Evolutionary conservation across 306 rosid genomes (phyloP).

Genomic region (Rosa persica): DNA sequence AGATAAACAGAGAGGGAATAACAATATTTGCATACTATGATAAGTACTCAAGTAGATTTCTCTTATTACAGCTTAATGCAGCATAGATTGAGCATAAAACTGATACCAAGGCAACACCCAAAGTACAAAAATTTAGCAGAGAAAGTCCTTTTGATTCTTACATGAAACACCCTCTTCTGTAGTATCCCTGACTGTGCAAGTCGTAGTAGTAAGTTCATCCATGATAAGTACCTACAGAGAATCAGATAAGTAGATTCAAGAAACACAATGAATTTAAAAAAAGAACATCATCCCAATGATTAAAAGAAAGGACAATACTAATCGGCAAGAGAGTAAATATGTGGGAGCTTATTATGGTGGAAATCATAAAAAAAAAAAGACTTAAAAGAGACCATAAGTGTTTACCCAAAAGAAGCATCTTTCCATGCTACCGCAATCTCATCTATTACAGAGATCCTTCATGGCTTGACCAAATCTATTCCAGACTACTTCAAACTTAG

Average conservation of each 20-base stretch:
- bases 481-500: too few relatives aligned
- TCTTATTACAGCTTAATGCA: not conserved
- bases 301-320: not conserved
- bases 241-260: constrained; percentile 28
- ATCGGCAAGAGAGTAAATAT: not conserved
- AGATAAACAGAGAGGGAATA: not conserved
- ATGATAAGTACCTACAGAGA: constrained; percentile 73
- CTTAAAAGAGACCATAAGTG: too few relatives aligned
- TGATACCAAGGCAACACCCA: not conserved
- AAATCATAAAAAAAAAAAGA: too few relatives aligned
- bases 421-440: too few relatives aligned
- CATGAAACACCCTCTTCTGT: constrained; percentile 93
- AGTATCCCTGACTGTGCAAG: constrained; percentile 92
- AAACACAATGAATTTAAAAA: constrained; percentile 21
- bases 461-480: too few relatives aligned
- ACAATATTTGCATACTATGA: not conserved
- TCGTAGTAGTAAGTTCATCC: constrained; percentile 89
- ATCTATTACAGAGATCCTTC: too few relatives aligned
- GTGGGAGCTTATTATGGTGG: not conserved
- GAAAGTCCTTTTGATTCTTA: constrained; percentile 39
- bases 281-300: not conserved
- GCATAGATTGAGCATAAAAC: constrained; percentile 13
- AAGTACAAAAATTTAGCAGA: constrained; percentile 11
- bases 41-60: too few relatives aligned
- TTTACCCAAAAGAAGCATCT: not conserved